phyloP scores from a whole-genome alignment of 2,329 filamentous ascomycete species.

The Colletotrichum noveboracense region DNA sequence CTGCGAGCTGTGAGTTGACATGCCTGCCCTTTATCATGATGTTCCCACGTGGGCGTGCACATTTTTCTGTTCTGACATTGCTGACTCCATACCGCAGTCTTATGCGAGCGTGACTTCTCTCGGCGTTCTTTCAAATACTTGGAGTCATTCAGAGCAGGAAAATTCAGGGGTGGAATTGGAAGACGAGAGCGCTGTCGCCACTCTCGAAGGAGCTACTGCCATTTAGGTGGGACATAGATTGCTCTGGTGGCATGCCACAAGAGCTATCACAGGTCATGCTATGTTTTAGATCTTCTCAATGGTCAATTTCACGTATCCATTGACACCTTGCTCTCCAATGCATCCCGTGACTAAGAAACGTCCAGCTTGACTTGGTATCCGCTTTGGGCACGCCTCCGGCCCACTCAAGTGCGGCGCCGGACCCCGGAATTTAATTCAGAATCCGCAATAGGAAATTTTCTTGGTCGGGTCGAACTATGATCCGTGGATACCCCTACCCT shows the following conservation, averaged over 20 bases:
- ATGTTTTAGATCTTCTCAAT: not conserved
- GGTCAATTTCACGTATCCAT: not conserved
- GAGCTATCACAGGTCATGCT: not conserved
- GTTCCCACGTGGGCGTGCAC: not conserved
- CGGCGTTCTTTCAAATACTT: not conserved
- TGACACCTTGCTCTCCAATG: not conserved
- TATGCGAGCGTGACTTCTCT: not conserved
- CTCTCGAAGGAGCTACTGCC: not conserved
- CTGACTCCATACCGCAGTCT: not conserved
- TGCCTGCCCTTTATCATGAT: not conserved
- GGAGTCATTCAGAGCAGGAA: not conserved
- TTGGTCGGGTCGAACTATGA: too few relatives aligned
- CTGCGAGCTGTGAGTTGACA: not conserved
- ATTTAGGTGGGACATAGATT: not conserved
- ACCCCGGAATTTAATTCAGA: too few relatives aligned
- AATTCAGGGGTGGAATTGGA: not conserved
- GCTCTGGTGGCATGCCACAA: not conserved
- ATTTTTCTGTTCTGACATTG: not conserved
- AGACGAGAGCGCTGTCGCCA: not conserved
- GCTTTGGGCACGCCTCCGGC: not conserved
- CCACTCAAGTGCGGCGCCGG: not conserved
- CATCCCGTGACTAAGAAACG: too few relatives aligned
- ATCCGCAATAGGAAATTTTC: too few relatives aligned
- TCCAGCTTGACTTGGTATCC: not conserved
- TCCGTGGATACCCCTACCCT: too few relatives aligned